Base-by-base conservation (phyloP, 805 yeast genomes). In the Lachancea cidri region DNA sequence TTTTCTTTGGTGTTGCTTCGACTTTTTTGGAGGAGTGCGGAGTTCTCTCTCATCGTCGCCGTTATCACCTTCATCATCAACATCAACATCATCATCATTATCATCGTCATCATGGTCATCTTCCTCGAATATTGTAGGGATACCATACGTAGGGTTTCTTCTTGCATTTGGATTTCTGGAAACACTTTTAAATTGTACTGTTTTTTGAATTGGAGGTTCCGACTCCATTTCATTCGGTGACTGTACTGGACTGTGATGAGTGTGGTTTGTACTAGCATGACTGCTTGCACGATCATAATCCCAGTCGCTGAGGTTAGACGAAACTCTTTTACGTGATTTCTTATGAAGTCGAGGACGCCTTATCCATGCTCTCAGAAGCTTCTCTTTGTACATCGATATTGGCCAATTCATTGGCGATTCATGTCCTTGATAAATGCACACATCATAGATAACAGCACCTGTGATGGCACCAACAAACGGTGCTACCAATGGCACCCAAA, bases 401-500 rank as follows among this genome's bases (percentile, higher is more conserved):
- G 72, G 71, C 64, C 71, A 67, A 50, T 74, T 74, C 41, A 74
- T 59, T 39, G 77, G 76, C 20, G 77, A 72, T 53, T 73, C 78
- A 33, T 68, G 65, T 20, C 79, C 79, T 50, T 72, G 73, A 50
- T 70, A 74, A 42, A 74, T 58, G 48, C 75, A 67, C 20, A 72
- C 47, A 57, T 75, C 81, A 53, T 76, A 75, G n/a, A 73, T 38
- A 42, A 71, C 50, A n/a, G 69, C 76, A 40, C 81, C 81, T 24
- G 63, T 49, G 35, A 70, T 44, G 24, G 72, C 64, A 17, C 81
- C 81, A 32, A 72, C 47, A 29, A 68, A 53, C 20, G 81, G 79
- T n/a, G 70, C 73, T 20, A 71, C 64, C 47, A 72, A 54, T 38
- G 79, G 78, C 27, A 74, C 73, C 80, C 80, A 74, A 52, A 71